phyloP scores from a whole-genome alignment of 2,329 filamentous ascomycete species.

The Fusarium xyrophilum region DNA sequence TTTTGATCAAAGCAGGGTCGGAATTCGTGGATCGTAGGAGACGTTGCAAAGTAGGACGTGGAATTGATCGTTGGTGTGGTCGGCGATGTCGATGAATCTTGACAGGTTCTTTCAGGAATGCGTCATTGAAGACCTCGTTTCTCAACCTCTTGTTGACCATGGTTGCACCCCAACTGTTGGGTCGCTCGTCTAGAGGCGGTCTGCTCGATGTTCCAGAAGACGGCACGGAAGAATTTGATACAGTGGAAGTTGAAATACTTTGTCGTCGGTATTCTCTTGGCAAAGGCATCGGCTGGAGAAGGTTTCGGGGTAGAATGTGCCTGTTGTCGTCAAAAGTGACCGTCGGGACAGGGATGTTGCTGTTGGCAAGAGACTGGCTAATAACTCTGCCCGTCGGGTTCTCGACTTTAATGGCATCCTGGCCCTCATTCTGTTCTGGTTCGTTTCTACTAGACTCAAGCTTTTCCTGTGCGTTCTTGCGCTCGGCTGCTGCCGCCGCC shows the following conservation, averaged over 20 bases:
- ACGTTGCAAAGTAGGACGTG: slow-evolving; percentile 58
- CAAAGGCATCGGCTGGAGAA: slow-evolving; percentile 69
- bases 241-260: slow-evolving; percentile 44
- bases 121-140: slow-evolving; percentile 91
- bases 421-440: slow-evolving; percentile 21
- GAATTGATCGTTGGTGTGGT: slow-evolving; percentile 71
- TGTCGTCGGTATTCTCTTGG: slow-evolving; percentile 45
- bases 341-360: slow-evolving; percentile 74
- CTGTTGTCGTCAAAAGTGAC: slow-evolving; percentile 94
- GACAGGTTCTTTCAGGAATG: slow-evolving; percentile 84
- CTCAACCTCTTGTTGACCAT: slow-evolving; percentile 87
- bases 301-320: slow-evolving; percentile 86
- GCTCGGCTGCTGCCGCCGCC: slow-evolving; percentile 45
- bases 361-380: slow-evolving; percentile 77
- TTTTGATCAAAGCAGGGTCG: slow-evolving; percentile 49
- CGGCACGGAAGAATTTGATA: slow-evolving; percentile 16
- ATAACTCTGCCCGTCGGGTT: slow-evolving; percentile 53
- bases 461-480: slow-evolving; percentile 47
- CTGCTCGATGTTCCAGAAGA: slow-evolving; percentile 28
- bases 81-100: slow-evolving; percentile 79
- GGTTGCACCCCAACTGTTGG: slow-evolving; percentile 85
- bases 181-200: slow-evolving; percentile 60
- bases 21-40: slow-evolving; percentile 55
- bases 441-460: slow-evolving; percentile 31
- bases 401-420: slow-evolving; percentile 12